These are phyloP conservation scores for Triticum turgidum DNA, from an alignment of 176 grass and related monocot species.

Conservation along the genomic window DNA sequence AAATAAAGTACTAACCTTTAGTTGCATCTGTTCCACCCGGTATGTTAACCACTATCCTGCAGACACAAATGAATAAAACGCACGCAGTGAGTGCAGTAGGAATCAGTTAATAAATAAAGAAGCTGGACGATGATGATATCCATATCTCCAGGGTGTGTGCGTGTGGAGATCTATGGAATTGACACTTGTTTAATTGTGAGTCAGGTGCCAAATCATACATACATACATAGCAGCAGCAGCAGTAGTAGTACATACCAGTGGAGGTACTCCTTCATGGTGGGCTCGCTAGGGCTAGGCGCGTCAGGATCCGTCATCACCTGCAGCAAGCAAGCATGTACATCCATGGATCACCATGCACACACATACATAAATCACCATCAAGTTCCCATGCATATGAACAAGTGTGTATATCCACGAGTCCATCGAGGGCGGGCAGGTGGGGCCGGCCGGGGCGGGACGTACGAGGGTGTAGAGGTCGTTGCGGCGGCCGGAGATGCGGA, in stretches of 20 bases:
- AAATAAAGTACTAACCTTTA: conserved; percentile 37
- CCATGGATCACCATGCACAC: too few relatives aligned
- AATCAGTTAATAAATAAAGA: too few relatives aligned
- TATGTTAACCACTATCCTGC: conserved; percentile 72
- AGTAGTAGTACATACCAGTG: conserved; percentile 41
- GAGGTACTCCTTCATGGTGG: conserved; percentile 69
- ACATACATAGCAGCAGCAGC: too few relatives aligned
- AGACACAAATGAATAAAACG: not conserved
- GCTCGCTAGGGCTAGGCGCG: conserved; percentile 85
- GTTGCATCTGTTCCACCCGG: conserved; percentile 64
- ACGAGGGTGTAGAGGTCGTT: conserved; percentile 76
- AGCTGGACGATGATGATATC: not conserved
- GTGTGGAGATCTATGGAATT: not conserved
- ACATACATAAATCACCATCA: too few relatives aligned
- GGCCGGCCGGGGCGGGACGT: too few relatives aligned
- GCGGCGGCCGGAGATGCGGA: conserved; percentile 56
- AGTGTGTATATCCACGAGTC: too few relatives aligned
- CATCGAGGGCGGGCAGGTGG: not conserved
- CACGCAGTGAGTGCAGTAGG: too few relatives aligned
- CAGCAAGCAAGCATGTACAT: not conserved
- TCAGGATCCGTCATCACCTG: conserved; percentile 94
- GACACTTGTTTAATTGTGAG: conserved; percentile 6
- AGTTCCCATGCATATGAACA: conserved; percentile 6
- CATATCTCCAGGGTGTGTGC: too few relatives aligned
- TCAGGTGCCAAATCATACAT: not conserved